These are phyloP conservation scores for Ophiostoma quercus DNA, from an alignment of 2,329 filamentous ascomycete genomes.

Conservation along the genomic window DNA sequence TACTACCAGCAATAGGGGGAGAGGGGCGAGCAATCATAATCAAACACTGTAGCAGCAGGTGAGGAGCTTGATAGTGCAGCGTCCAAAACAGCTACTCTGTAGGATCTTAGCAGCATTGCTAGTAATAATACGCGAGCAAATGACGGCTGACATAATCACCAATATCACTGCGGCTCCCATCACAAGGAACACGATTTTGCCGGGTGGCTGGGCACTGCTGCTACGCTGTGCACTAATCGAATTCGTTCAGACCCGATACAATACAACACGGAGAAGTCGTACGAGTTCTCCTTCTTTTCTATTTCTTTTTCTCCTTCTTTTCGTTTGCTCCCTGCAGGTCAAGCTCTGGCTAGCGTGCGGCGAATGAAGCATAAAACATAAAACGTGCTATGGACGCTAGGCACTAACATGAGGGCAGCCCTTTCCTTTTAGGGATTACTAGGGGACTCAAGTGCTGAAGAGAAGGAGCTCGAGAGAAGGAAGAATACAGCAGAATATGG, in stretches of 20 bases:
- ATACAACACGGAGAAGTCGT: slow-evolving; percentile 6
- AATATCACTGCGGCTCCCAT: background rate
- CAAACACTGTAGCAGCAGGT: background rate
- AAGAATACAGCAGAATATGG: background rate
- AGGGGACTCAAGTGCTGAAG: no score
- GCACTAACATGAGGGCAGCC: background rate
- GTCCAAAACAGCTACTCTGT: background rate
- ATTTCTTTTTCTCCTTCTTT: background rate
- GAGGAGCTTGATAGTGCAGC: background rate
- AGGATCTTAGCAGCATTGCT: background rate
- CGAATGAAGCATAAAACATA: slow-evolving; percentile 5
- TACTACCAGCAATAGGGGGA: background rate
- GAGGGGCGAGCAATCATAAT: background rate
- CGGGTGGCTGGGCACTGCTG: background rate
- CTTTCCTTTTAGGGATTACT: no score
- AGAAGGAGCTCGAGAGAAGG: no score
- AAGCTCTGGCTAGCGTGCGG: background rate
- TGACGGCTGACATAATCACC: background rate
- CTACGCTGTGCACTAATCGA: background rate
- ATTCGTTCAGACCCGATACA: background rate
- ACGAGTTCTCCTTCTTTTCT: background rate
- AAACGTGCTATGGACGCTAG: slow-evolving; percentile 11
- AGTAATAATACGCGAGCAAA: background rate
- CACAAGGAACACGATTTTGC: background rate
- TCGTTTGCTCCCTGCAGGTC: no score